These are phyloP conservation scores for Ogataea trehaloabstinens DNA, from an alignment of 805 yeast species.

Conservation along the genomic window DNA sequence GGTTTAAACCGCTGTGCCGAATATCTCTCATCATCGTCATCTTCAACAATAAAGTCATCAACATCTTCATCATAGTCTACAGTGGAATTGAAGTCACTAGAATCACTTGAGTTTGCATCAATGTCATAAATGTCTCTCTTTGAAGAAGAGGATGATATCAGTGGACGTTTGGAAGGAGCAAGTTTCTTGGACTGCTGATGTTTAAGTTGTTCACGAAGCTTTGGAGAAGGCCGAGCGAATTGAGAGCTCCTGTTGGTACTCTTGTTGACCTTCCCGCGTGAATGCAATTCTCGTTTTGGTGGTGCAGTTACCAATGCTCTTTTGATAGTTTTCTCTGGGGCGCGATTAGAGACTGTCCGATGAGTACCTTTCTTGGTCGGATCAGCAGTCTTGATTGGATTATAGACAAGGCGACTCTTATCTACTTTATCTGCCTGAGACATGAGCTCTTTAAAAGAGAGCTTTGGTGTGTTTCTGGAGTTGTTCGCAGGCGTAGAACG, in stretches of 20 bases:
- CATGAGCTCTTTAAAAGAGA: conserved; percentile 67
- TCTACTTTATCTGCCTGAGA: conserved; percentile 64
- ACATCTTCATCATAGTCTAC: conserved; percentile 52
- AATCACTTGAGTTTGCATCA: conserved; percentile 29
- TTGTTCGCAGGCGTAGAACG: conserved; percentile 1
- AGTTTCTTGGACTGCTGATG: conserved; percentile 22
- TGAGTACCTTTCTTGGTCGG: not conserved
- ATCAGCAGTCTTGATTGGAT: conserved; percentile 18
- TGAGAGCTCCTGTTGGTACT: conserved; percentile 6
- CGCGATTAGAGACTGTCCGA: not conserved
- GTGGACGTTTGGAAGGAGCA: not conserved
- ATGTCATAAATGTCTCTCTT: conserved; percentile 27
- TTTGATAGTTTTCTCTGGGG: not conserved
- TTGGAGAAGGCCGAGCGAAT: conserved; percentile 57
- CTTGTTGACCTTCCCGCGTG: no score
- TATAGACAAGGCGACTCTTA: conserved; percentile 39
- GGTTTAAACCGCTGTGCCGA: conserved; percentile 5
- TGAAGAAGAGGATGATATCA: not conserved
- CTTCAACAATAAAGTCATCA: conserved; percentile 59
- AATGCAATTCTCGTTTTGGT: not conserved
- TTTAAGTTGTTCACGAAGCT: conserved; percentile 46
- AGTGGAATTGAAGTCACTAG: conserved; percentile 22
- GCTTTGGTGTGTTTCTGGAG: conserved; percentile 36
- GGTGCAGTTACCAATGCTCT: conserved; percentile 3
- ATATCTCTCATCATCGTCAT: conserved; percentile 41